Evolutionary conservation across 805 yeast species (phyloP).

Genomic region (Saturnispora quitensis): DNA sequence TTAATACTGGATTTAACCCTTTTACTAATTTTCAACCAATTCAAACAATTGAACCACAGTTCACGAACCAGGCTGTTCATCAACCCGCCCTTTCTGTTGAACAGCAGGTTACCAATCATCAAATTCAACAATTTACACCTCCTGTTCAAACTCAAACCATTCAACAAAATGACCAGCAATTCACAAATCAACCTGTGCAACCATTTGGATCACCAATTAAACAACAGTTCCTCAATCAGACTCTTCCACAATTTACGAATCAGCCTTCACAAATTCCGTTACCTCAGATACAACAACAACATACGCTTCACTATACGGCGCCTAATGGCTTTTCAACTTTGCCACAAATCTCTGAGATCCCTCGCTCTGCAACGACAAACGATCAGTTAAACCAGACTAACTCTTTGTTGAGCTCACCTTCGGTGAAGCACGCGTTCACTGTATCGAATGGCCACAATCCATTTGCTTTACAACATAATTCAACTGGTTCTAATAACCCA

Average conservation of each 20-base stretch:
- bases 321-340: constrained; percentile 5
- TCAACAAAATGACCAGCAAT: background rate
- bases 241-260: background rate
- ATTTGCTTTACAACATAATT: background rate
- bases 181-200: background rate
- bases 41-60: background rate
- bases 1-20: constrained; percentile 13
- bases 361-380: background rate
- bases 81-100: background rate
- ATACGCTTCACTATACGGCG: constrained; percentile 4
- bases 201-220: background rate
- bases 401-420: background rate
- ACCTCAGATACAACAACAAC: constrained; percentile 1
- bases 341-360: constrained; percentile 5
- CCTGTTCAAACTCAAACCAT: background rate
- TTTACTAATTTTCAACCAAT: constrained; percentile 8
- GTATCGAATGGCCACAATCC: background rate
- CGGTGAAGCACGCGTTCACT: background rate
- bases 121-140: background rate
- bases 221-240: constrained; percentile 1
- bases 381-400: background rate
- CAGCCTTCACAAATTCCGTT: background rate
- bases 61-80: background rate
- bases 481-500: constrained; percentile 5
- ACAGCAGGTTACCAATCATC: background rate